Percentiles rank a stretch among this genome's conserved stretches.
Conservation (phyloP, 2,329 filamentous ascomycete species). For the Penicillium verrucosum region DNA sequence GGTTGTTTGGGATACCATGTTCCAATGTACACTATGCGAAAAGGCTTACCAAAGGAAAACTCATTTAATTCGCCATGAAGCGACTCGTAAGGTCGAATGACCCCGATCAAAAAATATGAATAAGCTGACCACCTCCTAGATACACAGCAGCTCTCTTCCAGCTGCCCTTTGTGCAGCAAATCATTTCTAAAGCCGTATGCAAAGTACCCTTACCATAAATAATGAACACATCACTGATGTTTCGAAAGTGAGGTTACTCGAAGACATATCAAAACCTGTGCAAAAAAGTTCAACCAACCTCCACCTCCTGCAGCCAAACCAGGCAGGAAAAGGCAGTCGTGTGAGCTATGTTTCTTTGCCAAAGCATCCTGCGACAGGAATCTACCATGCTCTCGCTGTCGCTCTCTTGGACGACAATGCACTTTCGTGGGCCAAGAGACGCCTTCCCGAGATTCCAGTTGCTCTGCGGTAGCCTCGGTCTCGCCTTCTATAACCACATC, state of each 20-base stretch:
- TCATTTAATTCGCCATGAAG: slow-evolving; percentile 29
- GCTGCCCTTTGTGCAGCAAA: slow-evolving; percentile 31
- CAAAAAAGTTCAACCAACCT: slow-evolving; percentile 29
- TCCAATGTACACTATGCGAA: slow-evolving; percentile 28
- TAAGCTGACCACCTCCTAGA: slow-evolving; percentile 19
- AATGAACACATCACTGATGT: not conserved
- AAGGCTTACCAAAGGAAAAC: slow-evolving; percentile 30
- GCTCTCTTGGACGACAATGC: slow-evolving; percentile 20
- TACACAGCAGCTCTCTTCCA: slow-evolving; percentile 21
- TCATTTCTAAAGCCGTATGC: slow-evolving; percentile 28
- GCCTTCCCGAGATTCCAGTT: not conserved
- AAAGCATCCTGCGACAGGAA: slow-evolving; percentile 28
- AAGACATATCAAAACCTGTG: slow-evolving; percentile 30
- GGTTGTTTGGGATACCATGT: slow-evolving; percentile 17
- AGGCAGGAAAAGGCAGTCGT: slow-evolving; percentile 31
- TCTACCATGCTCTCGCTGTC: slow-evolving; percentile 27
- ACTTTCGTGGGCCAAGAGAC: slow-evolving; percentile 12
- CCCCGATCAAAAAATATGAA: not conserved
- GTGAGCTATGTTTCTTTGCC: slow-evolving; percentile 26
- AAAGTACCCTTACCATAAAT: not conserved
- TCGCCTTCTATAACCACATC: slow-evolving; percentile 4
- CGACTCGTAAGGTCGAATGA: slow-evolving; percentile 23
- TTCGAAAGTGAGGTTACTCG: slow-evolving; percentile 28
- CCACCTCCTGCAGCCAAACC: slow-evolving; percentile 27
- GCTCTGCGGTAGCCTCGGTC: not conserved